These are phyloP conservation scores for Aspergillus felis DNA, from an alignment of 2,329 filamentous ascomycete species.

Conservation along the genomic window DNA sequence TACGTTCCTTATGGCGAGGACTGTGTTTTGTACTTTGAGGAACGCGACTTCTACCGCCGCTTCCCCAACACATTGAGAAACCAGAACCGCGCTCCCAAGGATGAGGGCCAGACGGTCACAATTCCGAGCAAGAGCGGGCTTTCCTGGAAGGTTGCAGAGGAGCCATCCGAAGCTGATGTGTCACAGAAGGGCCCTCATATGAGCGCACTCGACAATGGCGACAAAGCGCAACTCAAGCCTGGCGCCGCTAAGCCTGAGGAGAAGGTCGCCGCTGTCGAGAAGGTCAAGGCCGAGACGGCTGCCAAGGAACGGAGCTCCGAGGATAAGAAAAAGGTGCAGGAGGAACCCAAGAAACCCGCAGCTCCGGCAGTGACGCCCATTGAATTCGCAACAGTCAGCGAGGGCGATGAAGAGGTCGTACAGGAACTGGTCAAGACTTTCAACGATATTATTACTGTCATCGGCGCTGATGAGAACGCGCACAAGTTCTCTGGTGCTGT, in stretches of 20 bases:
- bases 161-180: constrained; percentile 56
- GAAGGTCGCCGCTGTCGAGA: constrained; percentile 23
- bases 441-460: constrained; percentile 90
- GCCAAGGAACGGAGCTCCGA: constrained; percentile 28
- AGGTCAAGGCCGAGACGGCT: constrained; percentile 29
- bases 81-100: constrained; percentile 41
- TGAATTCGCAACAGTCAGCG: constrained; percentile 69
- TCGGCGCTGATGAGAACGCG: constrained; percentile 80
- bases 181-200: constrained; percentile 49
- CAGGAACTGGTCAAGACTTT: constrained; percentile 93
- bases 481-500: constrained; percentile 75
- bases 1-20: constrained; percentile 94
- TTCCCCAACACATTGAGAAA: constrained; percentile 60
- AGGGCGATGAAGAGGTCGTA: constrained; percentile 79
- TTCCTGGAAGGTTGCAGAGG: constrained; percentile 71
- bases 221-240: constrained; percentile 25
- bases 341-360: constrained; percentile 37
- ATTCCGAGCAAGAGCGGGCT: constrained; percentile 84
- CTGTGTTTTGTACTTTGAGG: constrained; percentile 90
- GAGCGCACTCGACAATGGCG: constrained; percentile 34
- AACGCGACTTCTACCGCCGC: constrained; percentile 84
- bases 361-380: constrained; percentile 60
- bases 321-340: constrained; percentile 18
- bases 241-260: constrained; percentile 25
- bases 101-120: constrained; percentile 67